phyloP scores from a whole-genome alignment of 129 eudicot species.

The sunflower (Helianthus annuus) region HanXRQr2.0-SUNRISE NC_035443.2:155487789-155488288 shows the following conservation, averaged over 20 bases:
- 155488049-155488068: background rate
- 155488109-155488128: slow-evolving; percentile 35
- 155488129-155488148: slow-evolving; percentile 55
- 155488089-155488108: background rate
- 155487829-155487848: background rate
- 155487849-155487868: background rate
- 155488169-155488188: slow-evolving; percentile 23
- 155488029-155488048: background rate
- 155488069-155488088: background rate
- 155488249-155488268: slow-evolving; percentile 48
- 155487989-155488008: slow-evolving; percentile 2
- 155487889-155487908: background rate
- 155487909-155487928: background rate
- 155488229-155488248: slow-evolving; percentile 13
- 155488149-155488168: slow-evolving; percentile 56
- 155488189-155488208: slow-evolving; percentile 9
- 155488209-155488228: background rate
- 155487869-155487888: background rate
- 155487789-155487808: background rate
- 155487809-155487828: background rate
- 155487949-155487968: background rate
- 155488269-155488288: slow-evolving; percentile 51
- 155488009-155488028: background rate
- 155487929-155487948: background rate
- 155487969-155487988: background rate